A percentile compares a stretch with the other conserved stretches of the same genome.
phyloP scores from a whole-genome alignment of 257 asterid genomes.

The Linderniella brevidens region DNA sequence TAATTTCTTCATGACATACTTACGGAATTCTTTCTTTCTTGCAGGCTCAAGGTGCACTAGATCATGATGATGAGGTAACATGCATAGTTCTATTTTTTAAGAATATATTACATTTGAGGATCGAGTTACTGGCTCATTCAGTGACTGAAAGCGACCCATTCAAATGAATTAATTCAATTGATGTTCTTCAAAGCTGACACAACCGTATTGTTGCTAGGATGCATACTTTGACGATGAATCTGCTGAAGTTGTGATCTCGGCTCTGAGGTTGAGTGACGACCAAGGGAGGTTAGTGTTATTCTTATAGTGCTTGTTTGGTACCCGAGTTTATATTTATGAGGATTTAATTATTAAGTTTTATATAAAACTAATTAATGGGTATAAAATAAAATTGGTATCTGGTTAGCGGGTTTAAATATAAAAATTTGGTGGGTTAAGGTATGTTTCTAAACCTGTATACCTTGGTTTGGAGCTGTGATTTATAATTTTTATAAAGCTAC shows the following conservation, averaged over 20 bases:
- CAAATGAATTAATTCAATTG: slow-evolving; percentile 9
- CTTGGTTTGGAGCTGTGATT: too few species aligned
- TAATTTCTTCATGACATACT: not conserved
- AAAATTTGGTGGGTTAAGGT: too few species aligned
- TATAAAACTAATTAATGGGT: too few species aligned
- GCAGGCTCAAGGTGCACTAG: slow-evolving; percentile 72
- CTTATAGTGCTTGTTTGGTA: not conserved
- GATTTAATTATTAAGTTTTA: too few species aligned
- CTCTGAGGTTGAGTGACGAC: slow-evolving; percentile 87
- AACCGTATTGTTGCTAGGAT: slow-evolving; percentile 38
- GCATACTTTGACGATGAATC: slow-evolving; percentile 90
- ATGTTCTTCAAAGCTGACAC: slow-evolving; percentile 3
- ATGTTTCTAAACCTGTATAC: too few species aligned
- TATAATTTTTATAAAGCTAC: too few species aligned
- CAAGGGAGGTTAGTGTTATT: slow-evolving; percentile 73
- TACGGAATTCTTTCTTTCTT: slow-evolving; percentile 5
- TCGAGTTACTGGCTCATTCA: not conserved
- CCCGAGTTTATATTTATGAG: too few species aligned
- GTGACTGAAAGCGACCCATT: slow-evolving; percentile 4
- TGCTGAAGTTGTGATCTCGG: slow-evolving; percentile 94
- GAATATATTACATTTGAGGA: not conserved
- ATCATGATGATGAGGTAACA: slow-evolving; percentile 83
- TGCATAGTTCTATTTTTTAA: slow-evolving; percentile 1
- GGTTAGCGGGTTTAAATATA: too few species aligned
- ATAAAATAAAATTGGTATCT: too few species aligned